phyloP scores from a whole-genome alignment of 139 green algal genomes.

The Edaphochlamys debaryana region DNA sequence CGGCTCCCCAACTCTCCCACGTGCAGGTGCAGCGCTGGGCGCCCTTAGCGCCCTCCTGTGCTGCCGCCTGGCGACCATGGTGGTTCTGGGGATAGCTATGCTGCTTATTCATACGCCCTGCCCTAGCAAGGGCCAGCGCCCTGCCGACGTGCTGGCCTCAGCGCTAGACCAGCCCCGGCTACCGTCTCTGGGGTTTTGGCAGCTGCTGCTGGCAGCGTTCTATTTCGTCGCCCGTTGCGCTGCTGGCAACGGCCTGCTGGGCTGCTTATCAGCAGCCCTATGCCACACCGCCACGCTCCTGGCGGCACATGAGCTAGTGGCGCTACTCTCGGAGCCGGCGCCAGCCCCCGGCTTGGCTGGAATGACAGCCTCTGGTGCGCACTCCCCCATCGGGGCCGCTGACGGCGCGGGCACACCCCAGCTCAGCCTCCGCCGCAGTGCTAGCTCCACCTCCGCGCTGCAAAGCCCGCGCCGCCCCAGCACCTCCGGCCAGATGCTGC shows the following conservation, averaged over 20 bases:
- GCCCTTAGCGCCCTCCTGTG: not conserved
- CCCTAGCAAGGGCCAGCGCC: not conserved
- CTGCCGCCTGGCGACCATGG: not conserved
- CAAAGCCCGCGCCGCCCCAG: no score
- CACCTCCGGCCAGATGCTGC: no score
- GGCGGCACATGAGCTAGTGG: not conserved
- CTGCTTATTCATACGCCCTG: constrained; percentile 23
- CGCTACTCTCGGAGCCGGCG: not conserved
- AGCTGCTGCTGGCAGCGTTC: constrained; percentile 14
- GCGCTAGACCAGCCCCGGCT: not conserved
- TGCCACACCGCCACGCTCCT: not conserved
- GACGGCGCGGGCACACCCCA: no score
- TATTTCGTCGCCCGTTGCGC: not conserved
- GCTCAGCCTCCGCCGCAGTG: not conserved
- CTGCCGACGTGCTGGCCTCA: not conserved
- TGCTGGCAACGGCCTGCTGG: not conserved
- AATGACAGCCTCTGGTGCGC: no score
- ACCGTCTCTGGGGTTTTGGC: constrained; percentile 21
- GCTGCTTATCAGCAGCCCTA: not conserved
- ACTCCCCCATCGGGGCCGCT: no score
- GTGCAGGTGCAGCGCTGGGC: not conserved
- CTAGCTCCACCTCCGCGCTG: not conserved
- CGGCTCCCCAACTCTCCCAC: no score
- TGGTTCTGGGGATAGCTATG: not conserved
- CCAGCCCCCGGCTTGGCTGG: no score